Evolutionary conservation across 208 protist genomes (phyloP), one percentile per base, ranked within the genome.

Genomic region (Trypanosoma caninum): DNA sequence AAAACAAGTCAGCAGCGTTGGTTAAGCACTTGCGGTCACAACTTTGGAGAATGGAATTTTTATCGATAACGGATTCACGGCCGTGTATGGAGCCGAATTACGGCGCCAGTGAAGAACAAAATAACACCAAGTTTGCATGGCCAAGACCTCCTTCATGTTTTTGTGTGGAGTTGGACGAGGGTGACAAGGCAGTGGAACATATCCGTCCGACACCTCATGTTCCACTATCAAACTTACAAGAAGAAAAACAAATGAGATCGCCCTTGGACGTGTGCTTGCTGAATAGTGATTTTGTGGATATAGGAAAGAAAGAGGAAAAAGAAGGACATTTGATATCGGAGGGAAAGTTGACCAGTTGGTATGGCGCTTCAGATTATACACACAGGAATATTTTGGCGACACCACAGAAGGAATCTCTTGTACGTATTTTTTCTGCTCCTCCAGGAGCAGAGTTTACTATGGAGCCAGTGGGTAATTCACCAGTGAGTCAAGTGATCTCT

Each of bases 101-200:
- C 25, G 23, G 23, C 23, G 34, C 8, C 4, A 34, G 9, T 23
- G 11, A 63, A 7, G 45, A 41, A n/a, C 22, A 40, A n/a, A 48
- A 37, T n/a, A 9, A 59, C 11, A 18, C 31, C 28, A 23, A 5
- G 3, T 3, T 20, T 33, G 33, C 25, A 22, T 65, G 59, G 59
- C 59, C 59, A 35, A 58, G 40, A 38, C 48, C 59, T 28, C 59
- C 59, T 33, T 41, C 37, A 10, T 40, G 23, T 33, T 38, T 57
- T 22, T 38, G 41, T 28, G 23, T 14, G 4, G 35, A 58, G 23
- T 28, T 50, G 34, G 40, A 7, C 46, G 22, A 52, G 2, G 3
- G 31, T 14, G 46, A 52, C 14, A 25, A 52, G 25, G 0, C 11
- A 3, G 25, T 8, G n/a, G 31, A 52, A 52, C n/a, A 7, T n/a